Evolutionary conservation across 768 basidiomycete genomes (phyloP).

Genomic region (Pleurotus tuoliensis): DNA sequence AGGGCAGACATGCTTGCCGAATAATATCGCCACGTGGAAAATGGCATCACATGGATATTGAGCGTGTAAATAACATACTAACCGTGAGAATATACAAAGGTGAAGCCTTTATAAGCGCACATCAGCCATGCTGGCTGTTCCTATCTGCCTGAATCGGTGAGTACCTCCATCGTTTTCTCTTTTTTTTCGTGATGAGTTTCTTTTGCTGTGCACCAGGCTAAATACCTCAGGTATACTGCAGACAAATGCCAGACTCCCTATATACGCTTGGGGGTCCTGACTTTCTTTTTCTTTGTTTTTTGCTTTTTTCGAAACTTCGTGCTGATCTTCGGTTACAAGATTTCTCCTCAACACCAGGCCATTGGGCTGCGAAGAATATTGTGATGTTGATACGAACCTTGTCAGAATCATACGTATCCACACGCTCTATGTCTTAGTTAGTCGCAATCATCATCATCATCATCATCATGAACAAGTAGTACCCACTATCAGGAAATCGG

Average conservation of each 20-base stretch:
- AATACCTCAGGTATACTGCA: constrained; percentile 39
- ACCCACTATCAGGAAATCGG: too few species aligned
- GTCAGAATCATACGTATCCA: too few species aligned
- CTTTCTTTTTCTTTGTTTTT: constrained; percentile 13
- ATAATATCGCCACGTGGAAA: constrained; percentile 5
- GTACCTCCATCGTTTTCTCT: constrained; percentile 8
- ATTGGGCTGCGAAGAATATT: too few species aligned
- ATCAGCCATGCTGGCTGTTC: too few species aligned
- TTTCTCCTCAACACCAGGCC: too few species aligned
- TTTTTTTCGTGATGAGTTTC: constrained; percentile 35
- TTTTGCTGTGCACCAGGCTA: constrained; percentile 59
- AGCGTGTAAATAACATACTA: neutral
- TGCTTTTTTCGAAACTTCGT: neutral
- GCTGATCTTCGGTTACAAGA: neutral
- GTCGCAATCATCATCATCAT: too few species aligned
- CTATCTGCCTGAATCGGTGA: constrained; percentile 14
- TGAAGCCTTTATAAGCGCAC: too few species aligned
- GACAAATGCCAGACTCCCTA: constrained; percentile 44
- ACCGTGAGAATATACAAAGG: too few species aligned
- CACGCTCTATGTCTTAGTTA: too few species aligned
- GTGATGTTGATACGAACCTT: too few species aligned
- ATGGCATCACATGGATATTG: neutral
- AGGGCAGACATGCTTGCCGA: neutral
- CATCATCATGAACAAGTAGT: too few species aligned
- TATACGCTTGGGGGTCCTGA: constrained; percentile 56